Base-by-base conservation (phyloP, 495 filamentous ascomycete species). In the Neurospora sp. region DNA sequence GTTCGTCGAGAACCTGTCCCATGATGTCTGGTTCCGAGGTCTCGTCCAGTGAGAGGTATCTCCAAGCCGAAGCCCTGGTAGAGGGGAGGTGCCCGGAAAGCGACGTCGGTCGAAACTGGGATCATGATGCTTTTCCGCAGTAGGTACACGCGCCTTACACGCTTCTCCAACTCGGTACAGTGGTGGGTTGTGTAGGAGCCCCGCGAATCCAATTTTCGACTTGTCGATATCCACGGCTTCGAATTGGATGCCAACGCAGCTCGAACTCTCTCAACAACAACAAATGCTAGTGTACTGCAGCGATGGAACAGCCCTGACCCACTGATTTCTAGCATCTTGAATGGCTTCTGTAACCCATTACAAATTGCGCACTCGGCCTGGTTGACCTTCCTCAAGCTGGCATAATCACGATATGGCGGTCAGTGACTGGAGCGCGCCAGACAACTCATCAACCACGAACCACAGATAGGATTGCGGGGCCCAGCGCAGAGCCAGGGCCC, bases 391-490 rank as follows among this genome's bases (percentile, higher is more conserved):
- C 14, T 61, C 31, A 27, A 41, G 38, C 27, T 46, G 70, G 40
- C 22, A 48, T 42, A 72, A 72, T 72, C 46, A 69, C 72, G 27
- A 74, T 77, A 44, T 76, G 70, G 74, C 76, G 73, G 74, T 78
- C 76, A 78, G 42, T 70, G 53, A 73, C 37, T 69, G 59, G 39
- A 40, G 69, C 59, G 27, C 69, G 72, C 73, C 69, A 42, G 53
- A 74, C 46, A 66, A 37, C 69, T 71, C 40, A 48, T 66, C 31
- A 66, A 35, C 53, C 27, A 35, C 53, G 53, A 66, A 66, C 53
- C 53, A 27, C 72, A 38, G 18, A 46, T 27, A 41, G 27, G 8
- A 40, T n/a, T 72, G 37, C 22, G 71, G 71, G 53, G 20, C 38
- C 14, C 22, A 40, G 59, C 16, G 27, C 3, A 61, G 37, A 69